Evolutionary conservation across 805 yeast species (phyloP).

Genomic region (Wickerhamomyces chambardii): DNA sequence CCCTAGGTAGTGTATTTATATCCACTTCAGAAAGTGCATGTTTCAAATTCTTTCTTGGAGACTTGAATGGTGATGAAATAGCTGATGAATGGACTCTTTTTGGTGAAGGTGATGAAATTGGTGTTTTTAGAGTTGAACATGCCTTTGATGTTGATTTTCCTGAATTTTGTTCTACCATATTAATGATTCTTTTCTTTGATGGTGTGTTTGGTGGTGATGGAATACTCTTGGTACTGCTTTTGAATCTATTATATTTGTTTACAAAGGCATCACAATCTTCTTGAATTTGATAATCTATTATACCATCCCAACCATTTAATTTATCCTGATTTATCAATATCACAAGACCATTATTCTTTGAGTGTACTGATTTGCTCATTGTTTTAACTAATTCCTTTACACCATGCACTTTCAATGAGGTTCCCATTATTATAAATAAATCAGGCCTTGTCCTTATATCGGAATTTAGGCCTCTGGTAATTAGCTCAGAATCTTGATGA

Average conservation of each 20-base stretch:
- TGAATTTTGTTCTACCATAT: no score
- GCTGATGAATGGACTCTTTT: no score
- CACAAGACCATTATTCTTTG: conserved; percentile 63
- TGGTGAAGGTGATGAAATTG: no score
- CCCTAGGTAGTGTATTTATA: no score
- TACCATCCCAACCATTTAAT: conserved; percentile 57
- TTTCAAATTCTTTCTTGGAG: no score
- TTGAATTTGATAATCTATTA: conserved; percentile 72
- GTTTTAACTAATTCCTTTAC: conserved; percentile 69
- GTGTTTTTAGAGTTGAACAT: no score
- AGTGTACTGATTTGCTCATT: conserved; percentile 63
- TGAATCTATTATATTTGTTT: conserved; percentile 14
- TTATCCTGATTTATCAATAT: conserved; percentile 67
- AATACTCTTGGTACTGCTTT: no score
- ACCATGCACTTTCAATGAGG: conserved; percentile 87
- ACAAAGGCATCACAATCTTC: conserved; percentile 85
- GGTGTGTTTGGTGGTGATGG: no score
- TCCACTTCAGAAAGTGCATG: no score
- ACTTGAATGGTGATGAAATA: no score
- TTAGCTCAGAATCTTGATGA: conserved; percentile 79
- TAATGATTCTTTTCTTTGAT: no score
- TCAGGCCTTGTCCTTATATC: conserved; percentile 71
- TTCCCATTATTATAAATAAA: conserved; percentile 80
- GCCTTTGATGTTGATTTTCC: no score
- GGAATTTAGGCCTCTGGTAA: conserved; percentile 57